phyloP scores from a whole-genome alignment of 148 eudicot species.

The Chenopodium album region DNA sequence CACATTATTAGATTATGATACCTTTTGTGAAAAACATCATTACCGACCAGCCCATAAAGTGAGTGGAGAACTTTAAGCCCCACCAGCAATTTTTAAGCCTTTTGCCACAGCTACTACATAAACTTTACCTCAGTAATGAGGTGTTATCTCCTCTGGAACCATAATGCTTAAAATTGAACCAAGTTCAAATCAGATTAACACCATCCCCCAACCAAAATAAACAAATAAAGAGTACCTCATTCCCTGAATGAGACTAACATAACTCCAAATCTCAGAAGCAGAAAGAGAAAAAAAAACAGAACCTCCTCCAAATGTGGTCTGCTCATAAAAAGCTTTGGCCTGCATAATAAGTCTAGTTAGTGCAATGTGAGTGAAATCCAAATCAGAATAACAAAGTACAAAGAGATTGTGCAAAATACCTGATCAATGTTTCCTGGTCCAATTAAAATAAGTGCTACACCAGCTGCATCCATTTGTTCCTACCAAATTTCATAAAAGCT shows the following conservation, averaged over 20 bases:
- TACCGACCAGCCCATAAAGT: not conserved
- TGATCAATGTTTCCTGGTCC: slow-evolving; percentile 95
- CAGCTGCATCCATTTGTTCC: slow-evolving; percentile 88
- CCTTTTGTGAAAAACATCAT: too few species aligned
- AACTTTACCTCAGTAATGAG: too few species aligned
- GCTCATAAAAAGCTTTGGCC: slow-evolving; percentile 81
- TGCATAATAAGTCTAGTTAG: slow-evolving; percentile 21
- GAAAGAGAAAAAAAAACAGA: slow-evolving; percentile 6
- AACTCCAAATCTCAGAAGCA: too few species aligned
- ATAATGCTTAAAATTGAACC: too few species aligned
- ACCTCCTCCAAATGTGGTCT: slow-evolving; percentile 93
- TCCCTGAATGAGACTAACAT: too few species aligned
- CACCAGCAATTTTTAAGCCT: not conserved
- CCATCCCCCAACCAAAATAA: not conserved
- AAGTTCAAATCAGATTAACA: not conserved
- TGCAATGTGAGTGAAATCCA: not conserved
- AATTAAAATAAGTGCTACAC: slow-evolving; percentile 82
- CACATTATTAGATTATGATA: too few species aligned
- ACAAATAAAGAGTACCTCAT: too few species aligned
- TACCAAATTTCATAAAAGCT: slow-evolving; percentile 26
- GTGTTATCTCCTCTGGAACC: too few species aligned
- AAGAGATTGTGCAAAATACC: slow-evolving; percentile 37
- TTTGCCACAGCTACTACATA: too few species aligned
- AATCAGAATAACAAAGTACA: slow-evolving; percentile 1
- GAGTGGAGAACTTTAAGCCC: not conserved